Evolutionary conservation across 2,329 filamentous ascomycete genomes (phyloP).

Genomic region (Trichoderma polysporum): DNA sequence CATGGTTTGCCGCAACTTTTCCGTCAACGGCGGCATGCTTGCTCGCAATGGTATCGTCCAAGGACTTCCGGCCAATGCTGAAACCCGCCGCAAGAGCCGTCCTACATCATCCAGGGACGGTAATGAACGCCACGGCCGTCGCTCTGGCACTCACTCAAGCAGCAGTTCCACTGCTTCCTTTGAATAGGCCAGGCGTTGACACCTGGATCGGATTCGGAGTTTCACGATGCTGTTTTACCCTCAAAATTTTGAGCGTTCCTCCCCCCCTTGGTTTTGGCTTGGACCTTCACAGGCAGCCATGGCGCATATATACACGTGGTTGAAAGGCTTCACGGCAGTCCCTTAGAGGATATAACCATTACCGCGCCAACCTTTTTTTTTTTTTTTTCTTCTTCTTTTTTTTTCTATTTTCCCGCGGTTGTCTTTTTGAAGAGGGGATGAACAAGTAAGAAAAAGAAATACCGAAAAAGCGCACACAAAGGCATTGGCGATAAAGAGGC

Average conservation of each 20-base stretch:
- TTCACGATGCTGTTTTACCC: background rate
- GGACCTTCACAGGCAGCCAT: slow-evolving; percentile 12
- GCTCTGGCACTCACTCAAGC: slow-evolving; percentile 60
- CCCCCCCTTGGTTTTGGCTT: slow-evolving; percentile 1
- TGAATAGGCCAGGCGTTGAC: slow-evolving; percentile 43
- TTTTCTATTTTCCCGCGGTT: slow-evolving; percentile 4
- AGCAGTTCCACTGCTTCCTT: slow-evolving; percentile 62
- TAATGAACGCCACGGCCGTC: slow-evolving; percentile 45
- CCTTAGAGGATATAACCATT: slow-evolving; percentile 33
- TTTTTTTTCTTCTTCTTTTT: background rate
- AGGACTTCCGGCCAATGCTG: slow-evolving; percentile 56
- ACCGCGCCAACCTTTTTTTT: slow-evolving; percentile 8
- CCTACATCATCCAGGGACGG: slow-evolving; percentile 50
- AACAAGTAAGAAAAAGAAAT: slow-evolving; percentile 1
- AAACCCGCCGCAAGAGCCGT: slow-evolving; percentile 52
- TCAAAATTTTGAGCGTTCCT: background rate
- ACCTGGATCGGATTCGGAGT: slow-evolving; percentile 1
- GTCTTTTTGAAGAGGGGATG: slow-evolving; percentile 12
- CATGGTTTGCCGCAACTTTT: slow-evolving; percentile 97
- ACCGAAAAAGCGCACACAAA: slow-evolving; percentile 15
- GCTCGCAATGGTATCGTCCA: slow-evolving; percentile 68
- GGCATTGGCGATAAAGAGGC: slow-evolving; percentile 2
- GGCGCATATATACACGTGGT: slow-evolving; percentile 34
- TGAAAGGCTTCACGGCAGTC: slow-evolving; percentile 42
- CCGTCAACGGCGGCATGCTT: slow-evolving; percentile 91